These are phyloP conservation scores for Saccharomyces jurei DNA, from an alignment of 805 yeast species.

Conservation along the genomic window DNA sequence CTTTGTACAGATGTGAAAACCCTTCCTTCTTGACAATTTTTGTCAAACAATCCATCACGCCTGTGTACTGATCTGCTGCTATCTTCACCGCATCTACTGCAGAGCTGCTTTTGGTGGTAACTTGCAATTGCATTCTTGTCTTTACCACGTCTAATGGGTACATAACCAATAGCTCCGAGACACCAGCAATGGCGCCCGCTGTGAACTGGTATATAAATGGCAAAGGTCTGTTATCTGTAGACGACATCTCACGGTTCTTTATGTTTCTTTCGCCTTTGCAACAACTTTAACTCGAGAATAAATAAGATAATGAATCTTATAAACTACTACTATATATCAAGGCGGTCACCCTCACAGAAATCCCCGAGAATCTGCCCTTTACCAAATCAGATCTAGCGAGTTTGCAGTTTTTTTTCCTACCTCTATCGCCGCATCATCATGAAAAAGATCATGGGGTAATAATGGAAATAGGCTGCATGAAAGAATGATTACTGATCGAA, in stretches of 20 bases:
- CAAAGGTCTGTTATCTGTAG: conserved; percentile 37
- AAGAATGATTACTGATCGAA: neutral
- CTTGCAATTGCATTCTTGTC: conserved; percentile 89
- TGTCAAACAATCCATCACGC: conserved; percentile 74
- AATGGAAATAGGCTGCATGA: neutral
- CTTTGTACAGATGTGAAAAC: conserved; percentile 73
- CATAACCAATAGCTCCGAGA: conserved; percentile 90
- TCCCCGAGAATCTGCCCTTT: neutral
- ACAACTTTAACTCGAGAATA: neutral
- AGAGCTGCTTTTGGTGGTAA: conserved; percentile 21
- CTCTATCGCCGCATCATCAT: neutral
- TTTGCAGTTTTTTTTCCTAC: neutral
- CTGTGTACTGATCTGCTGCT: conserved; percentile 50
- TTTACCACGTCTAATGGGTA: conserved; percentile 95
- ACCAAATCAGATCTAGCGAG: neutral
- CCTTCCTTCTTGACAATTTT: conserved; percentile 88
- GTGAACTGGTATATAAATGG: conserved; percentile 88
- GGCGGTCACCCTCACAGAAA: neutral
- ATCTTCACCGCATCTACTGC: conserved; percentile 25
- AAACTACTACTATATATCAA: neutral
- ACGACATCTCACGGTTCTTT: conserved; percentile 4
- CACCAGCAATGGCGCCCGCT: conserved; percentile 94
- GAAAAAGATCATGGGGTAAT: neutral
- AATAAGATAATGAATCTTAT: neutral
- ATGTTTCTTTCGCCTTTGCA: neutral